Evolutionary conservation across 192 early-diverging fungal species (phyloP).

Genomic region (Chytriomyces sp.): DNA sequence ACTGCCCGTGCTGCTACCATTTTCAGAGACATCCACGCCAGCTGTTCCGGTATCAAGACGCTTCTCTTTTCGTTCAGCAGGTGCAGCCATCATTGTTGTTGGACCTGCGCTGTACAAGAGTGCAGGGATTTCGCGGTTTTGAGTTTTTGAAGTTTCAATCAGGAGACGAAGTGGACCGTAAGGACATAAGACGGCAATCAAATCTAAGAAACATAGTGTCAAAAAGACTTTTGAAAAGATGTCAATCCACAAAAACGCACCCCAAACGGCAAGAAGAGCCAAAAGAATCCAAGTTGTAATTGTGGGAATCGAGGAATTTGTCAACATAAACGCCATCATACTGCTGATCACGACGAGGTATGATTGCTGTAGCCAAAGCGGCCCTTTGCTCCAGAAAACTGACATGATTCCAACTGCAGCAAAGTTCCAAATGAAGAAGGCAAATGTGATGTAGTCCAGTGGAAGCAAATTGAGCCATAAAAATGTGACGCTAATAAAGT

Average conservation of each 20-base stretch:
- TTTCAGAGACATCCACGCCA: not conserved
- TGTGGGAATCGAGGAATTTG: conserved; percentile 62
- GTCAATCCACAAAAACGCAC: conserved; percentile 46
- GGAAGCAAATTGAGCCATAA: conserved; percentile 54
- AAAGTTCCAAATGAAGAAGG: conserved; percentile 83
- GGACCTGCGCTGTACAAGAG: conserved; percentile 66
- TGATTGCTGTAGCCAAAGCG: conserved; percentile 73
- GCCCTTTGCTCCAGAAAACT: conserved; percentile 82
- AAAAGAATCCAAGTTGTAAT: conserved; percentile 86
- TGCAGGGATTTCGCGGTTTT: conserved; percentile 79
- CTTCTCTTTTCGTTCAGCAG: not conserved
- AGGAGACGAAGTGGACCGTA: conserved; percentile 84
- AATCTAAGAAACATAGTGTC: conserved; percentile 57
- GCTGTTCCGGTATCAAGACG: not conserved
- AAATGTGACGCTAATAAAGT: conserved; percentile 56
- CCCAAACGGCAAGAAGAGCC: conserved; percentile 80
- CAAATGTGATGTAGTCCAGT: conserved; percentile 75
- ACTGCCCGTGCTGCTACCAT: no score
- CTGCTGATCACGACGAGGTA: conserved; percentile 81
- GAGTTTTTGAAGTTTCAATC: conserved; percentile 72
- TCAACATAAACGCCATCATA: conserved; percentile 80
- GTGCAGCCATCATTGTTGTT: conserved; percentile 31
- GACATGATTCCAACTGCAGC: conserved; percentile 66
- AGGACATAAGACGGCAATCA: conserved; percentile 88
- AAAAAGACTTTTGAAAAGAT: not conserved